A percentile compares a stretch with the other conserved stretches of the same genome.
Evolutionary conservation across 768 basidiomycete species (phyloP).

Genomic region (Rhizopogon vesiculosus): DNA sequence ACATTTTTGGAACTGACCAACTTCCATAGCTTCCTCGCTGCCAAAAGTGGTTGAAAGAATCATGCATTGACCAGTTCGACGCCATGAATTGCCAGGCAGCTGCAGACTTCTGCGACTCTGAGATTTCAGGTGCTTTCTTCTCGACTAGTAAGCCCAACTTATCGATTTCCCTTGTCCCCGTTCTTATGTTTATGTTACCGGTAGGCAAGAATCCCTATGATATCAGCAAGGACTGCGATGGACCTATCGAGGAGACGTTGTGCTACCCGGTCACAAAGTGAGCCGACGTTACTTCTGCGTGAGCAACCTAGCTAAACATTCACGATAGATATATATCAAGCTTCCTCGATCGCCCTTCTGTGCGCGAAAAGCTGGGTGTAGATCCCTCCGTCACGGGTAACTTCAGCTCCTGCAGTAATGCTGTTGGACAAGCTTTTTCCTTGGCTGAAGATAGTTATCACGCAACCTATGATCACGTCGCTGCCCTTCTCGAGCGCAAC

Average conservation of each 20-base stretch:
- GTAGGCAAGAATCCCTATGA: conserved; percentile 61
- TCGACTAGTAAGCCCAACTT: conserved; percentile 25
- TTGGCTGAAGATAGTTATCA: conserved; percentile 35
- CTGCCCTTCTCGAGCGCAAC: conserved; percentile 66
- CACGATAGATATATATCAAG: conserved; percentile 45
- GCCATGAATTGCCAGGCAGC: conserved; percentile 65
- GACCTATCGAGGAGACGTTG: conserved; percentile 39
- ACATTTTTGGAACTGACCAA: background rate
- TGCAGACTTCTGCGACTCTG: conserved; percentile 56
- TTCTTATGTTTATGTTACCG: background rate
- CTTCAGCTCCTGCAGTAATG: conserved; percentile 34
- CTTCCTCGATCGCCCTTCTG: conserved; percentile 58
- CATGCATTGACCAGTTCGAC: conserved; percentile 68
- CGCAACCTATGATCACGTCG: conserved; percentile 30
- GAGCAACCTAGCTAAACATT: background rate
- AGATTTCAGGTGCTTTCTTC: conserved; percentile 26
- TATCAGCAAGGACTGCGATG: conserved; percentile 57
- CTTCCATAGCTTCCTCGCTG: conserved; percentile 64
- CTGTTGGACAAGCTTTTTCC: conserved; percentile 47
- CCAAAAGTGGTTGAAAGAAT: conserved; percentile 46
- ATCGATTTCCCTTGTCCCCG: background rate
- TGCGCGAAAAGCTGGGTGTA: conserved; percentile 59
- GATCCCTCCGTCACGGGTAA: conserved; percentile 38
- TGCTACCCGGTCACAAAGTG: conserved; percentile 57
- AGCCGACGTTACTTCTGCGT: conserved; percentile 1